These are phyloP conservation scores for Cyclotella atomus DNA, from an alignment of 108 stramenopile genomes.

Conservation along the genomic window DNA sequence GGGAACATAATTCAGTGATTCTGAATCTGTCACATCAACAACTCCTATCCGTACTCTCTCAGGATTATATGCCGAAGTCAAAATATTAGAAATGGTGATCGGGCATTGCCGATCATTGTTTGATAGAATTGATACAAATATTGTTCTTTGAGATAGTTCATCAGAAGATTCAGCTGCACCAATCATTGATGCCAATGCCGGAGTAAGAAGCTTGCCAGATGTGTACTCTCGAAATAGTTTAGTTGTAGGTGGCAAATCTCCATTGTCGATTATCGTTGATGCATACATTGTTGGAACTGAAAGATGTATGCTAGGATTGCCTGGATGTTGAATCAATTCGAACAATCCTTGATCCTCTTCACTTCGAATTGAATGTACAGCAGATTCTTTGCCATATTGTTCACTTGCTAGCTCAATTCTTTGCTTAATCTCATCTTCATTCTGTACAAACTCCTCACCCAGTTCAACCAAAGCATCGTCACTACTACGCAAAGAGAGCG, in stretches of 20 bases:
- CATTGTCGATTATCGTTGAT: neutral
- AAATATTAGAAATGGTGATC: slow-evolving; percentile 49
- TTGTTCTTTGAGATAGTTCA: slow-evolving; percentile 41
- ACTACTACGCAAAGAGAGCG: neutral
- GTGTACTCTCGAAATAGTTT: slow-evolving; percentile 17
- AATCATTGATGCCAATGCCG: slow-evolving; percentile 15
- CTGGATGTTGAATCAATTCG: slow-evolving; percentile 20
- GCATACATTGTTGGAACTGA: slow-evolving; percentile 21
- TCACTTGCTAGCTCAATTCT: slow-evolving; percentile 10
- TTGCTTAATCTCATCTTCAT: slow-evolving; percentile 17
- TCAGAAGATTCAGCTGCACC: neutral
- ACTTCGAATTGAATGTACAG: slow-evolving; percentile 17
- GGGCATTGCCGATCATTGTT: slow-evolving; percentile 55
- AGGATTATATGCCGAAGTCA: slow-evolving; percentile 52
- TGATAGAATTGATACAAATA: slow-evolving; percentile 59
- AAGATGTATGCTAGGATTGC: neutral
- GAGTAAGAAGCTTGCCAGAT: slow-evolving; percentile 21
- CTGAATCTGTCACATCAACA: slow-evolving; percentile 55
- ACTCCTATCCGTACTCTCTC: slow-evolving; percentile 59
- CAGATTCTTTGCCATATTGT: neutral
- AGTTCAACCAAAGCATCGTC: neutral
- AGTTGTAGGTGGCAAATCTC: neutral
- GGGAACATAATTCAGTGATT: slow-evolving; percentile 22
- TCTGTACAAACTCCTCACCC: slow-evolving; percentile 6
- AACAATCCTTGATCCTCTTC: slow-evolving; percentile 24